A percentile compares a stretch with the other conserved stretches of the same genome.
These are phyloP conservation scores for Mortierella hygrophila DNA, from an alignment of 192 early-diverging fungal genomes.

Conservation along the genomic window DNA sequence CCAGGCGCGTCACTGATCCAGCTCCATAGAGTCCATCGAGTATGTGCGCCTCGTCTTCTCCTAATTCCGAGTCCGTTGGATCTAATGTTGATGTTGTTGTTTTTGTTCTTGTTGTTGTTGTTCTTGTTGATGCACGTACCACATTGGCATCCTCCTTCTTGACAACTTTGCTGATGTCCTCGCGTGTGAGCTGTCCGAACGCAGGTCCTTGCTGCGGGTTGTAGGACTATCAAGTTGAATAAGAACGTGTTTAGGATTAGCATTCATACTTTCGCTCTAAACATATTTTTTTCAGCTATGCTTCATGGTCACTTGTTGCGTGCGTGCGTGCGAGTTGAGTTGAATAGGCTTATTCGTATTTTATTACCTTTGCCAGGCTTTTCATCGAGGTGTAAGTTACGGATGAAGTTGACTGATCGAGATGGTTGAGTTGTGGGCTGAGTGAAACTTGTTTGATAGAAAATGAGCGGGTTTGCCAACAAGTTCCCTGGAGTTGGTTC, in stretches of 20 bases:
- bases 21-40: neutral
- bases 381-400: slow-evolving; percentile 25
- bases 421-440: neutral
- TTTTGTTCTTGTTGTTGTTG: neutral
- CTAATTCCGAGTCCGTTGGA: neutral
- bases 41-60: neutral
- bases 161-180: slow-evolving; percentile 65
- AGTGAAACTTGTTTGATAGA: neutral
- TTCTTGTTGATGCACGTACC: slow-evolving; percentile 40
- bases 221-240: slow-evolving; percentile 29
- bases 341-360: neutral
- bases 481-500: neutral
- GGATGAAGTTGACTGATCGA: neutral
- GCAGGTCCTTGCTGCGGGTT: slow-evolving; percentile 53
- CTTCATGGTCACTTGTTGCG: neutral
- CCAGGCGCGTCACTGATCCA: slow-evolving; percentile 20
- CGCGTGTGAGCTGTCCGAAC: slow-evolving; percentile 65
- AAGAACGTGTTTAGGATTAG: neutral
- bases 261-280: neutral
- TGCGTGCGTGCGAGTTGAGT: neutral
- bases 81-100: neutral
- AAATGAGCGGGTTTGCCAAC: neutral
- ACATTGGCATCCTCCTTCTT: slow-evolving; percentile 51
- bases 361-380: slow-evolving; percentile 44
- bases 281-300: neutral